phyloP scores from a whole-genome alignment of 306 rosid species.

The Casuarina equisetifolia region DNA sequence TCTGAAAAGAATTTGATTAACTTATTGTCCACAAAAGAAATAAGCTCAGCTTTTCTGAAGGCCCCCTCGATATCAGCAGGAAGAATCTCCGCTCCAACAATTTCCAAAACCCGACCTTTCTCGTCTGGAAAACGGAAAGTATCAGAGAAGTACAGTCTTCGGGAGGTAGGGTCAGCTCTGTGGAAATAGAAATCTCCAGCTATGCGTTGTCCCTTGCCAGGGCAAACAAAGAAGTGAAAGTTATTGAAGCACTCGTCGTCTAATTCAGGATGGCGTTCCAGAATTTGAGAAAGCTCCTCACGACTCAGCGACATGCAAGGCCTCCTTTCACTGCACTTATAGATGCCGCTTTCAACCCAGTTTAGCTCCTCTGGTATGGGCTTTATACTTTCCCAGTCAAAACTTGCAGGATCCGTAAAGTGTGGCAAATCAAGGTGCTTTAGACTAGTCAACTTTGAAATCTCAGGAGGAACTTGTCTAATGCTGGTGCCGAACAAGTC shows the following conservation, averaged over 20 bases:
- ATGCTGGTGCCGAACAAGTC: conserved; percentile 24
- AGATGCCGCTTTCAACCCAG: conserved; percentile 24
- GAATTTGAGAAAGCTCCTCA: not conserved
- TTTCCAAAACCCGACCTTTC: not conserved
- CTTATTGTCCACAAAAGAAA: conserved; percentile 29
- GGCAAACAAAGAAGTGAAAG: conserved; percentile 22
- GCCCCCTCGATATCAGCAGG: conserved; percentile 15
- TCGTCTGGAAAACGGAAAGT: not conserved
- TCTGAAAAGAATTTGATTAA: conserved; percentile 17
- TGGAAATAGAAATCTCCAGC: conserved; percentile 4
- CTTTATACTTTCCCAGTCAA: conserved; percentile 21
- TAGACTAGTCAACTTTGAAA: conserved; percentile 13
- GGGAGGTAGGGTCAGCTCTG: conserved; percentile 1
- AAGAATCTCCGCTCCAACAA: conserved; percentile 1
- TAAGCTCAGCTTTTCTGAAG: conserved; percentile 16
- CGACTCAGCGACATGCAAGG: conserved; percentile 25
- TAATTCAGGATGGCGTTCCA: conserved; percentile 27
- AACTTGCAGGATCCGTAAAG: not conserved
- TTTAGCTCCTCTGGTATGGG: conserved; percentile 31
- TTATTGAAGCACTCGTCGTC: no score
- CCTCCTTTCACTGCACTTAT: not conserved
- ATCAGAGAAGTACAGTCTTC: not conserved
- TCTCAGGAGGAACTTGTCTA: conserved; percentile 20
- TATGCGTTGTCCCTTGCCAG: conserved; percentile 10
- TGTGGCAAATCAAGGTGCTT: conserved; percentile 33